These are phyloP conservation scores for Uronychia binucleata DNA, from an alignment of 73 alveolate species.

Conservation along the genomic window DNA sequence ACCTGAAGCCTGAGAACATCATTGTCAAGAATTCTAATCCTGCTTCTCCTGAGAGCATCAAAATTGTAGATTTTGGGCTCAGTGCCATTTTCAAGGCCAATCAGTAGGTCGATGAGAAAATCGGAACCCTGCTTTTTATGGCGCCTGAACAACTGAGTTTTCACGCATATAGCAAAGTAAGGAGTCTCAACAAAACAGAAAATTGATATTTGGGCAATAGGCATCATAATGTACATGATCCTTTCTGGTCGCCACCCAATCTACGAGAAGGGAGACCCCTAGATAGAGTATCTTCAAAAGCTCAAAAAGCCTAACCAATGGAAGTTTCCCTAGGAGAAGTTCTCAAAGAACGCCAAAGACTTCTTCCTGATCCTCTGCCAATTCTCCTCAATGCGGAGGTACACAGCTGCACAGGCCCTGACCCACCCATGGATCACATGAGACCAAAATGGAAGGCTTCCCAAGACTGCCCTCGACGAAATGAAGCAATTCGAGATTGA, in stretches of 20 bases:
- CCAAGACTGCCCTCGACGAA: background rate
- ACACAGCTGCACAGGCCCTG: background rate
- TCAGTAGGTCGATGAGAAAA: background rate
- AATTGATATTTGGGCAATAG: constrained; percentile 12
- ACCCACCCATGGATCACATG: background rate
- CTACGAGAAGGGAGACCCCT: background rate
- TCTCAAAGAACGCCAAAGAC: background rate
- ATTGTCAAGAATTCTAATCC: background rate
- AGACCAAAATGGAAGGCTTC: background rate
- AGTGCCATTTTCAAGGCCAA: background rate
- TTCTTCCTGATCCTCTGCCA: background rate
- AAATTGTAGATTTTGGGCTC: background rate
- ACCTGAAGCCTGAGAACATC: constrained; percentile 18
- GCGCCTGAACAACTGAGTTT: constrained; percentile 3
- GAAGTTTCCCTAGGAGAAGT: background rate
- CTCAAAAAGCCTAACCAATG: background rate
- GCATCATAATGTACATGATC: background rate
- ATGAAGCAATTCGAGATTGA: background rate
- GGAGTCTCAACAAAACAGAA: background rate
- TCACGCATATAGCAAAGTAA: background rate
- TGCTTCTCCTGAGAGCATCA: background rate
- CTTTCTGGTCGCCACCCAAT: background rate
- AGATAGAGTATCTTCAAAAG: background rate
- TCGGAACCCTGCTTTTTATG: background rate
- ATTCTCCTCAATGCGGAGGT: background rate